Conservation (phyloP, 108 stramenopile species). For the Skeletonema marinoi region DNA sequence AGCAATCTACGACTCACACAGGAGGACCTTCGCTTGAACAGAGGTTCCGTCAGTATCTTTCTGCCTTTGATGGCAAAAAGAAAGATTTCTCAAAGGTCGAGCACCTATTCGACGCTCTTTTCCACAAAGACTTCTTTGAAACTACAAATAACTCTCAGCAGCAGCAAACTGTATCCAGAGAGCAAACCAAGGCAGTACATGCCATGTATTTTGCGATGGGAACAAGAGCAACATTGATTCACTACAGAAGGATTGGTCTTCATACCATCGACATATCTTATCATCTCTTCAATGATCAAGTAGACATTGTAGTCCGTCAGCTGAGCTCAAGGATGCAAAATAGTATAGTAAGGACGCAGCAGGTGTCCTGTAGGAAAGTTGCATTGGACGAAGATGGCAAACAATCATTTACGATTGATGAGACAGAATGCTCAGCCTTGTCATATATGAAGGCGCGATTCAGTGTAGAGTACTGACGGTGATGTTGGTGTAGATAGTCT, state of each 20-base stretch:
- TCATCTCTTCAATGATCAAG: background rate
- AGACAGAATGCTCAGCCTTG: background rate
- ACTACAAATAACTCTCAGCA: background rate
- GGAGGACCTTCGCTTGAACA: background rate
- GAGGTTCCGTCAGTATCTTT: background rate
- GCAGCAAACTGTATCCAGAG: background rate
- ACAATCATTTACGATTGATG: background rate
- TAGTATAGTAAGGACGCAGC: background rate
- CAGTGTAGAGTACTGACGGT: background rate
- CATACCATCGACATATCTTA: background rate
- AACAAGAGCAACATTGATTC: background rate
- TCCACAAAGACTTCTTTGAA: background rate
- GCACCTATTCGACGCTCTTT: constrained; percentile 5
- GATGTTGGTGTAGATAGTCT: too few species aligned
- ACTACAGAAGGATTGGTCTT: constrained; percentile 3
- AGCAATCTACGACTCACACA: too few species aligned
- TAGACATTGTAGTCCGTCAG: background rate
- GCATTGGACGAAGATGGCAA: background rate
- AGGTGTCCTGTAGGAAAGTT: background rate
- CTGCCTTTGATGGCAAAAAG: constrained; percentile 4
- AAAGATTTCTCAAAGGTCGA: constrained; percentile 9
- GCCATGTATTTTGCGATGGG: background rate
- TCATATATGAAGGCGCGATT: background rate
- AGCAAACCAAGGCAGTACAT: background rate
- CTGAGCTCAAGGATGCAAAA: background rate